These are phyloP conservation scores for Myxozyma neotropica DNA, from an alignment of 805 yeast genomes.

Conservation along the genomic window DNA sequence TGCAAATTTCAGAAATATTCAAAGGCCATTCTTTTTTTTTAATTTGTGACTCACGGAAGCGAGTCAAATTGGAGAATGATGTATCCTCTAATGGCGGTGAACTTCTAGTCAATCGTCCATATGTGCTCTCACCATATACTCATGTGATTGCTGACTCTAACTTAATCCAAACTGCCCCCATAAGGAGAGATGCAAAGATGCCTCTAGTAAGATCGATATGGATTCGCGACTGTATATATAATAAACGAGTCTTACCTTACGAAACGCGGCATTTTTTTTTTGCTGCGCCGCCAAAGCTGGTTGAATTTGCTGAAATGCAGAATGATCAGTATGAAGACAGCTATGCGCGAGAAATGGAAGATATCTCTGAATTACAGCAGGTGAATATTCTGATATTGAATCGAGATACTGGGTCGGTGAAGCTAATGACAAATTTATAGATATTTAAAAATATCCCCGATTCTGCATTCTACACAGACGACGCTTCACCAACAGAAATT, in stretches of 20 bases:
- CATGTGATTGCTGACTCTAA: conserved; percentile 34
- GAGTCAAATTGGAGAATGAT: conserved; percentile 47
- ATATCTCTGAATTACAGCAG: conserved; percentile 32
- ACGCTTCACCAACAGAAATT: neutral
- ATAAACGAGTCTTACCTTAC: conserved; percentile 49
- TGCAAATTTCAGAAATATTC: conserved; percentile 3
- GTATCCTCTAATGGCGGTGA: conserved; percentile 49
- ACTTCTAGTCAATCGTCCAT: conserved; percentile 16
- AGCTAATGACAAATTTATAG: neutral
- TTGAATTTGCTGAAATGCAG: conserved; percentile 40
- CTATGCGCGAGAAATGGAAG: conserved; percentile 45
- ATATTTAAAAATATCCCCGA: neutral
- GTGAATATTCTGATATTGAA: neutral
- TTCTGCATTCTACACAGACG: neutral
- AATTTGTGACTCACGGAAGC: conserved; percentile 4
- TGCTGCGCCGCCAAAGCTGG: conserved; percentile 45
- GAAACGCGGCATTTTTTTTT: conserved; percentile 63
- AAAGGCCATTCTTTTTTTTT: conserved; percentile 19
- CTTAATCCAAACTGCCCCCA: conserved; percentile 46
- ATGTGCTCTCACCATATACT: neutral
- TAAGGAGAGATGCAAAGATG: conserved; percentile 50
- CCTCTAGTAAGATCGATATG: conserved; percentile 70
- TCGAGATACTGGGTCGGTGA: neutral
- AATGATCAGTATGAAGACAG: conserved; percentile 70
- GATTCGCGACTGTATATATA: conserved; percentile 66